Conservation (phyloP, 2,329 filamentous ascomycete genomes). For the Fusarium sp. region DNA sequence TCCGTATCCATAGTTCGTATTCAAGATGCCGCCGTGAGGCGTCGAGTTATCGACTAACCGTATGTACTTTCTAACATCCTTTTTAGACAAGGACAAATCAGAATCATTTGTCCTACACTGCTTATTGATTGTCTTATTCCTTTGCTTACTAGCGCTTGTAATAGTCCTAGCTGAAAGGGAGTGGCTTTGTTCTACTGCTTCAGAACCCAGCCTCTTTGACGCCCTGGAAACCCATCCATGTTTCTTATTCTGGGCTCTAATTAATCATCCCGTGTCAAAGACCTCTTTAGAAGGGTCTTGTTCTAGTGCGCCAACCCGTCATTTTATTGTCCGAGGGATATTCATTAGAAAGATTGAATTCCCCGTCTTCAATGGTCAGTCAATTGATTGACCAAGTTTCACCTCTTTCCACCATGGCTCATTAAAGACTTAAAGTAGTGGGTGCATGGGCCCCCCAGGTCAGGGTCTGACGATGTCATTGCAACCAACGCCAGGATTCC, state of each 20-base stretch:
- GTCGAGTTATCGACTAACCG: background rate
- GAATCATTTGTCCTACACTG: background rate
- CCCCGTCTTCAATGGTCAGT: slow-evolving; percentile 2
- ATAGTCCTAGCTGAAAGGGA: slow-evolving; percentile 22
- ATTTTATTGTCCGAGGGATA: slow-evolving; percentile 21
- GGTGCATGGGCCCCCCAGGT: background rate
- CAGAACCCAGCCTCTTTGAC: background rate
- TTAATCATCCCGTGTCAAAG: background rate
- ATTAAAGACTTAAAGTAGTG: slow-evolving; percentile 18
- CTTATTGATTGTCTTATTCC: background rate
- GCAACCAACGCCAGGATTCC: slow-evolving; percentile 2
- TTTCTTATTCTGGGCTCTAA: background rate
- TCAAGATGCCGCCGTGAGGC: slow-evolving; percentile 5
- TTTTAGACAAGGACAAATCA: background rate
- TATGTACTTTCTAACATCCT: background rate
- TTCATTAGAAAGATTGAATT: slow-evolving; percentile 17
- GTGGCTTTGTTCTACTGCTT: slow-evolving; percentile 15
- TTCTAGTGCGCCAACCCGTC: background rate
- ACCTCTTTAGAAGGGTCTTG: background rate
- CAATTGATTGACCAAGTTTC: slow-evolving; percentile 13
- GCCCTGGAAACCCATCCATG: slow-evolving; percentile 5
- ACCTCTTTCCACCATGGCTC: slow-evolving; percentile 8
- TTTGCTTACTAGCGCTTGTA: background rate
- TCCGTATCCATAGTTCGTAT: slow-evolving; percentile 28
- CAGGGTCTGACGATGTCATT: background rate